Evolutionary conservation across 2,329 filamentous ascomycete species (phyloP), one percentile per base, ranked within the genome.

Genomic region (Colletotrichum lindemuthianum): DNA sequence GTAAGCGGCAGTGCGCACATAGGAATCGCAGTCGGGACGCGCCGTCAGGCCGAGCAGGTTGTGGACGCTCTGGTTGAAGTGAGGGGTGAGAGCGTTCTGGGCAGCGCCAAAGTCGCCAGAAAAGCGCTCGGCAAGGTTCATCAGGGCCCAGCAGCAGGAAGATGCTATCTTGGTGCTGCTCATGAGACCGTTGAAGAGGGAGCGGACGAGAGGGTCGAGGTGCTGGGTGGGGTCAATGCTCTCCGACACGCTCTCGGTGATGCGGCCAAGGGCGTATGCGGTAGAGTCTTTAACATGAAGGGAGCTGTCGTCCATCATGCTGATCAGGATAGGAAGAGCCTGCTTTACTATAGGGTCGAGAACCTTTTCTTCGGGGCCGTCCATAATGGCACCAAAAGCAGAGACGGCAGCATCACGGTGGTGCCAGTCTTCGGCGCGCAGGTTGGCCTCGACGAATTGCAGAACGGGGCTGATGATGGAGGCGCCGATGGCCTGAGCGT

Each of bases 101-200:
- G 83, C 72, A 66, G 90, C 90, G 53, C 92, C 92, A 60, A 90
- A 86, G 59, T 97, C 94, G 63, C 93, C 93, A 36, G 93, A 92
- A 76, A 98, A 99, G 67, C 94, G 91, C 76, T 99, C 96, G 10
- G 96, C 95, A 75, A 99, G 82, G 80, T 98, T 99, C 92, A 99
- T 98, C 70, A 99, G 82, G 37, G 96, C 94, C 96, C 96, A 97
- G 82, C 96, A 99, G 88, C 96, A 98, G 36, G 96, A 99, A 59
- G 93, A 90, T 37, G 95, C 96, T 90, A 99, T 99, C 87, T 97
- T 97, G 65, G 93, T 91, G 76, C 91, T 96, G 81, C 92, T 95
- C 65, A 92, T 88, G 65, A 99, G 86, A 54, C 95, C 96, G 70
- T 90, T 88, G 82, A 99, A 99, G 9, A 99, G 87, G 44, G 94